Evolutionary conservation across 495 filamentous ascomycete genomes (phyloP).

Genomic region (Hypomontagnella monticulosa): DNA sequence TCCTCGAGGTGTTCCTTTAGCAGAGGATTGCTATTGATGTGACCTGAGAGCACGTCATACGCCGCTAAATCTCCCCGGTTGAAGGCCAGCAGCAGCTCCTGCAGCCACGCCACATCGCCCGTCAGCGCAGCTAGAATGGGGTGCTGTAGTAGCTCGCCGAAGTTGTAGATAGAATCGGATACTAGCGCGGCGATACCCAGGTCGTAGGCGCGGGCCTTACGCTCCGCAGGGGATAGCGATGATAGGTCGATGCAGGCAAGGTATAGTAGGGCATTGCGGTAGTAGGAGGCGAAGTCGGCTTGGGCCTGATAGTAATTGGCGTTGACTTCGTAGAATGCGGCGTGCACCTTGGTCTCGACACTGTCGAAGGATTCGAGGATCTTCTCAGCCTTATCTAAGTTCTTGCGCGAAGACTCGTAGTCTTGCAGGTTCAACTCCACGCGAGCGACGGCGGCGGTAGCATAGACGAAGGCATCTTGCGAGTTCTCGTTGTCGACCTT

Average conservation of each 20-base stretch:
- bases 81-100: slow-evolving; percentile 94
- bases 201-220: slow-evolving; percentile 85
- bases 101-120: slow-evolving; percentile 78
- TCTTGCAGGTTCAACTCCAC: slow-evolving; percentile 83
- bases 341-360: slow-evolving; percentile 95
- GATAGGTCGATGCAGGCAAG: slow-evolving; percentile 92
- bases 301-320: slow-evolving; percentile 95
- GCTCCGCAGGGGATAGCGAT: slow-evolving; percentile 75
- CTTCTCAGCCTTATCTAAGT: slow-evolving; percentile 85
- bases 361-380: slow-evolving; percentile 92
- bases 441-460: slow-evolving; percentile 86
- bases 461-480: slow-evolving; percentile 97
- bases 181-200: slow-evolving; percentile 91
- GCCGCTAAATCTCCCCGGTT: slow-evolving; percentile 93
- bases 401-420: slow-evolving; percentile 78
- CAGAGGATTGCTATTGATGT: slow-evolving; percentile 80
- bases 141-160: slow-evolving; percentile 97
- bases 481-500: slow-evolving; percentile 92
- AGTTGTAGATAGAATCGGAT: slow-evolving; percentile 97
- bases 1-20: slow-evolving; percentile 80
- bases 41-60: slow-evolving; percentile 80
- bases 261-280: slow-evolving; percentile 97
- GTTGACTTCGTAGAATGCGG: slow-evolving; percentile 94
- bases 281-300: slow-evolving; percentile 92
- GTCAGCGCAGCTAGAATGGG: slow-evolving; percentile 88